phyloP scores from a whole-genome alignment of 805 yeast genomes.

The Millerago galiae region DNA sequence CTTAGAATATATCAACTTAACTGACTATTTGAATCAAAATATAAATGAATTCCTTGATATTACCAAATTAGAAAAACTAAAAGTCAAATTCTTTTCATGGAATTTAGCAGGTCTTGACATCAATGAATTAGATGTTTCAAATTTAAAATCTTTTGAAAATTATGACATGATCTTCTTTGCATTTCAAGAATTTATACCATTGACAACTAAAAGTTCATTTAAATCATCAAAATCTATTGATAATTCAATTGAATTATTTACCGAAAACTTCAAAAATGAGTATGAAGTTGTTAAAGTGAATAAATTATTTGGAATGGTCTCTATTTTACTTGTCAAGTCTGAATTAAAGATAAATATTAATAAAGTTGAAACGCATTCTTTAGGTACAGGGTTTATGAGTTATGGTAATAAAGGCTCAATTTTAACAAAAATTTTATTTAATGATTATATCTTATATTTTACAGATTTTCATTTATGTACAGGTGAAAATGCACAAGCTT shows the following conservation, averaged over 20 bases:
- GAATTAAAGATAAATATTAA: conserved; percentile 33
- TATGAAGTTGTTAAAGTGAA: conserved; percentile 35
- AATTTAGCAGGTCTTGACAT: conserved; percentile 28
- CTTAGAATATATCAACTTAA: conserved; percentile 7
- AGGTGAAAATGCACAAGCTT: conserved; percentile 35
- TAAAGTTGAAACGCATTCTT: conserved; percentile 31
- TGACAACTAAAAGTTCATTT: conserved; percentile 31
- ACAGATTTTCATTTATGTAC: conserved; percentile 51
- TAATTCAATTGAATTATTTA: background rate
- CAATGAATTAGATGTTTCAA: conserved; percentile 14
- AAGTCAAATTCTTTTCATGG: conserved; percentile 32
- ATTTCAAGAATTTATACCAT: conserved; percentile 46
- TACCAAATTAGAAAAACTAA: conserved; percentile 9
- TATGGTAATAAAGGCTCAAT: conserved; percentile 65
- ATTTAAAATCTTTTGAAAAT: conserved; percentile 1
- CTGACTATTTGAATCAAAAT: conserved; percentile 12
- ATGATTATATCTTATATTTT: conserved; percentile 23
- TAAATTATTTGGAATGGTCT: conserved; percentile 47
- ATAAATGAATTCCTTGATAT: conserved; percentile 15
- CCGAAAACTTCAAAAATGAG: conserved; percentile 6
- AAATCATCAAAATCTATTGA: conserved; percentile 25
- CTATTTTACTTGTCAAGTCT: conserved; percentile 35
- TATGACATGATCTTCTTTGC: conserved; percentile 36
- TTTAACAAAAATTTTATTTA: conserved; percentile 32
- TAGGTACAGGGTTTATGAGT: conserved; percentile 53